phyloP scores from a whole-genome alignment of 2,329 filamentous ascomycete species.

The Myriosclerotinia scirpicola region DNA sequence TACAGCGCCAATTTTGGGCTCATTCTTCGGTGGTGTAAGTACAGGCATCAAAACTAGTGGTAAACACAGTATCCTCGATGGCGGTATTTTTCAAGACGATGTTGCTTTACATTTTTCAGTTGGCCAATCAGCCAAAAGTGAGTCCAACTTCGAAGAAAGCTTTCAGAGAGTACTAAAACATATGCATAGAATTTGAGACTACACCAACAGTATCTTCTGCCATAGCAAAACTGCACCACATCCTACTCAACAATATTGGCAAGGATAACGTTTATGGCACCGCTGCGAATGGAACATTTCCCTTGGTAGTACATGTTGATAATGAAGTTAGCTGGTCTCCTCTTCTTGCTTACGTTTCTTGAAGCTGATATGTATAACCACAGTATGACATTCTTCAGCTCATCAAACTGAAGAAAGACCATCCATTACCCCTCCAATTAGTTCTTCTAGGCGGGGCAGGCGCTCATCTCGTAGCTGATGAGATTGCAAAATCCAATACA shows the following conservation, averaged over 20 bases:
- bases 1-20: constrained; percentile 42
- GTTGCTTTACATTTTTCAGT: constrained; percentile 47
- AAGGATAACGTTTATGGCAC: constrained; percentile 44
- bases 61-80: constrained; percentile 43
- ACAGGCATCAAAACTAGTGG: constrained; percentile 45
- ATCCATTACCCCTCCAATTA: constrained; percentile 38
- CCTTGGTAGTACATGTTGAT: constrained; percentile 45
- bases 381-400: constrained; percentile 47
- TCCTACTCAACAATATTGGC: constrained; percentile 41
- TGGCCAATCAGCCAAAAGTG: constrained; percentile 42
- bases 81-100: constrained; percentile 46
- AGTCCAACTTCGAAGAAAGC: constrained; percentile 26
- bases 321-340: constrained; percentile 40
- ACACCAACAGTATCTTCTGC: constrained; percentile 39
- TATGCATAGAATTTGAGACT: constrained; percentile 31
- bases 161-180: background rate
- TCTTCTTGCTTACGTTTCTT: background rate
- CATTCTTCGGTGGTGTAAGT: constrained; percentile 46
- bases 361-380: constrained; percentile 10
- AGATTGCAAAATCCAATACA: constrained; percentile 45
- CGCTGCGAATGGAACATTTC: constrained; percentile 43
- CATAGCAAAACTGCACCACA: constrained; percentile 42
- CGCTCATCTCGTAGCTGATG: constrained; percentile 44
- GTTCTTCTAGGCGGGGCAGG: constrained; percentile 45
- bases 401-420: constrained; percentile 44